A percentile compares a stretch with the other conserved stretches of the same genome.
These are phyloP conservation scores for Phylloporus sp. DNA, from an alignment of 1,284 basidiomycete genomes.

Conservation along the genomic window DNA sequence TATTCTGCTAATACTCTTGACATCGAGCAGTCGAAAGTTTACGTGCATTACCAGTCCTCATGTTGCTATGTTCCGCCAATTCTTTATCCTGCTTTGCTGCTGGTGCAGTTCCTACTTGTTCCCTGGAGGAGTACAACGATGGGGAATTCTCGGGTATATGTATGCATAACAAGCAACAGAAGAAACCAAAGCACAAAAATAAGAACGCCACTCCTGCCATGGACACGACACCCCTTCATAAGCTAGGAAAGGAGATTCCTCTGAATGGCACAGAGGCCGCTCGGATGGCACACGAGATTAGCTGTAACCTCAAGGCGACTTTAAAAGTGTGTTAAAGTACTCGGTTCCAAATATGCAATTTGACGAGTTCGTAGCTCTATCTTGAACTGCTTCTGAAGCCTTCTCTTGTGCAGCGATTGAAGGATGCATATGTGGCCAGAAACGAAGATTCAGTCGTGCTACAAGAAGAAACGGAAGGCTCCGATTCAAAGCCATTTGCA, in stretches of 20 bases:
- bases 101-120: not conserved
- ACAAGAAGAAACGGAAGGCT: too few species aligned
- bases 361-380: conserved; percentile 26
- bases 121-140: conserved; percentile 3
- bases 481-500: conserved; percentile 30
- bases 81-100: conserved; percentile 8
- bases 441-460: not conserved
- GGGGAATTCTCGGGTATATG: conserved; percentile 6
- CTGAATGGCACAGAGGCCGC: conserved; percentile 25
- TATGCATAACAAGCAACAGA: conserved; percentile 25
- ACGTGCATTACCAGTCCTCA: conserved; percentile 23
- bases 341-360: not conserved
- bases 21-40: conserved; percentile 25
- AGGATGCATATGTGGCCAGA: conserved; percentile 14
- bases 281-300: conserved; percentile 24
- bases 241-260: conserved; percentile 33
- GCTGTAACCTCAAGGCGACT: conserved; percentile 27
- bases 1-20: conserved; percentile 11
- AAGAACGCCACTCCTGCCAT: conserved; percentile 10
- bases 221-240: conserved; percentile 34
- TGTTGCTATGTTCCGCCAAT: conserved; percentile 16
- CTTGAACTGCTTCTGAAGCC: conserved; percentile 26
- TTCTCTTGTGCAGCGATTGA: conserved; percentile 18
- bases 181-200: conserved; percentile 18
- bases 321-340: conserved; percentile 31